A percentile compares a stretch with the other conserved stretches of the same genome.
Evolutionary conservation across 169 alveolate species (phyloP).

Genomic region (Plasmodium inui): DNA sequence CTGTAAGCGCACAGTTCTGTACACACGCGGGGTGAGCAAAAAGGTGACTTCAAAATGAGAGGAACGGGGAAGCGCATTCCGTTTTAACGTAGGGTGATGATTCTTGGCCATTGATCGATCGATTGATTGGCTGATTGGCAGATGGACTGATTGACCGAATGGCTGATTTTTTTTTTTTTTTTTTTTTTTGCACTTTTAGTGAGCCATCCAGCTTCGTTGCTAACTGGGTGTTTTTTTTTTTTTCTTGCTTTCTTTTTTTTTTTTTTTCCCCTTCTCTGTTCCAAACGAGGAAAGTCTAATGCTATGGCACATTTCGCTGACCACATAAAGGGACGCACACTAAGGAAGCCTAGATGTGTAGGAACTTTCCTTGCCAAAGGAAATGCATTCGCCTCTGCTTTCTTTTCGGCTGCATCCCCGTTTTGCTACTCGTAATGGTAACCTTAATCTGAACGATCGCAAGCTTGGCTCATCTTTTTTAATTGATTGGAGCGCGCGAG

Average conservation of each 20-base stretch:
- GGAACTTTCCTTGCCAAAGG: background rate
- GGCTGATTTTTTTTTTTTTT: background rate
- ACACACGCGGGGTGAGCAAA: background rate
- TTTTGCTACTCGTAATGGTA: background rate
- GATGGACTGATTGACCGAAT: too few species aligned
- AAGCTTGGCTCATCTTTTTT: background rate
- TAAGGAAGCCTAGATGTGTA: background rate
- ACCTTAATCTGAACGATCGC: background rate
- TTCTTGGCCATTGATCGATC: background rate
- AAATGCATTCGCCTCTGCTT: background rate
- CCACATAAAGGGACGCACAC: background rate
- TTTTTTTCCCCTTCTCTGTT: background rate
- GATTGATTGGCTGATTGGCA: too few species aligned
- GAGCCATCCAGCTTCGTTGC: background rate
- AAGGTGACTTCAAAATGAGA: background rate
- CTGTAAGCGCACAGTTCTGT: background rate
- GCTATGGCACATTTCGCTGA: background rate
- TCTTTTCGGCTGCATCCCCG: background rate
- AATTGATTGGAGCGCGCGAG: background rate
- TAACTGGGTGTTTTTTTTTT: background rate
- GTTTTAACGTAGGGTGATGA: background rate
- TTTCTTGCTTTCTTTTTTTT: background rate
- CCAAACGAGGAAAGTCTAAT: background rate
- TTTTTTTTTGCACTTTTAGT: background rate
- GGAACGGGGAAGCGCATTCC: background rate